Base-by-base conservation (phyloP, 108 stramenopile species). In the Aureococcus anophagefferens region DNA sequence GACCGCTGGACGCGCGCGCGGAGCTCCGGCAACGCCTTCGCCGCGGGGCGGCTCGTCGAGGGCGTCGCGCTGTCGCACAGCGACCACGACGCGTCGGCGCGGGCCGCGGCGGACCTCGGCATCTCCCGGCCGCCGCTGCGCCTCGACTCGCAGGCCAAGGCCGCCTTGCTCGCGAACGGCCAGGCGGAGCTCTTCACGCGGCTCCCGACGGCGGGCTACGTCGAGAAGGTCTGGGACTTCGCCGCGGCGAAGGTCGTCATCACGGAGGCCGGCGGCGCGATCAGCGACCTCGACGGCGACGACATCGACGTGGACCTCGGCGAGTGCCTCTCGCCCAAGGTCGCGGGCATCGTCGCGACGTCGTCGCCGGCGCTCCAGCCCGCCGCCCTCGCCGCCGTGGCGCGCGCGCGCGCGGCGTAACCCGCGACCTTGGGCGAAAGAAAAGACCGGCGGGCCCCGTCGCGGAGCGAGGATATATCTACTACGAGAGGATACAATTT, bases 221-320 rank as follows among this genome's bases (percentile, higher is more conserved):
- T 75, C 31, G 93, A 93, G 66, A 88, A 83, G 77, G 87, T 93
- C 0, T 93, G 93, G 93, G 93, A 93, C 71, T 88, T 88, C 11
- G 90, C 89, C 3, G 77, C 91, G 15, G 91, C 89, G n/a, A 67
- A 71, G 15, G 66, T 89, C 30, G 86, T 89, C 28, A 67, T 93
- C 21, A 75, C 68, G 64, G 93, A 89, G 75, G 89, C 87, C 21
- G 91, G 91, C 18, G 91, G 91, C n/a, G 62, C 29, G 34, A 78
- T 92, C 72, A 91, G 88, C 0, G 93, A 93, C 79, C 74, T 81
- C 0, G 35, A 74, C 13, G 93, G 93, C 17, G 63, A 74, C 9
- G 59, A 67, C 35, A 77, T 93, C 14, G 89, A 92, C 66, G 91
- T 91, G 71, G 82, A 85, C 33, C 65, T 62, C 3, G 89, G 89